phyloP scores from a whole-genome alignment of 2,329 filamentous ascomycete species.

The Colletotrichum liaoningense region DNA sequence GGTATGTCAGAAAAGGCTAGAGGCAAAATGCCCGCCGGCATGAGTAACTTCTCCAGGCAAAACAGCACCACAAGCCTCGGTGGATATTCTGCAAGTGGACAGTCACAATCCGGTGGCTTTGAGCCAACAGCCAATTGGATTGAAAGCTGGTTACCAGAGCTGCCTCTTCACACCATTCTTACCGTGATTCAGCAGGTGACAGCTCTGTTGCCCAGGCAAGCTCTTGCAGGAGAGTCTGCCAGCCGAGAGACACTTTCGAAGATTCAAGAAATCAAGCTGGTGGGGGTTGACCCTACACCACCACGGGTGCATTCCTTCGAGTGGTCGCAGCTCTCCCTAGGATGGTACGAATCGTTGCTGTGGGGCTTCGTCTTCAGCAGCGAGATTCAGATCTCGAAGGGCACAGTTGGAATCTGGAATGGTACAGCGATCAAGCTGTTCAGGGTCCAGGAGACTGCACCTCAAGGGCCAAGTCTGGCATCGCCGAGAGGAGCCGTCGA shows the following conservation, averaged over 20 bases:
- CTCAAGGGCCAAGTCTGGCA: constrained; percentile 82
- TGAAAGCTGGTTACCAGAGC: constrained; percentile 91
- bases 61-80: constrained; percentile 88
- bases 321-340: constrained; percentile 89
- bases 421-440: constrained; percentile 90
- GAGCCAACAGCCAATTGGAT: constrained; percentile 88
- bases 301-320: constrained; percentile 90
- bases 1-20: constrained; percentile 98
- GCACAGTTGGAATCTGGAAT: constrained; percentile 94
- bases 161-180: constrained; percentile 88
- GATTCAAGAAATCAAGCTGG: constrained; percentile 71
- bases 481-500: constrained; percentile 92
- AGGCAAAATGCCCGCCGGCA: constrained; percentile 91
- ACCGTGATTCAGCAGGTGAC: constrained; percentile 77
- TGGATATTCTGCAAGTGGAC: constrained; percentile 69
- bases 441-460: constrained; percentile 85
- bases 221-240: constrained; percentile 55
- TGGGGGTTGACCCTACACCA: constrained; percentile 79
- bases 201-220: constrained; percentile 65
- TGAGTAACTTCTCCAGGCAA: constrained; percentile 86
- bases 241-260: constrained; percentile 60
- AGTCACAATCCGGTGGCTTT: constrained; percentile 72
- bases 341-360: constrained; percentile 95
- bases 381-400: constrained; percentile 88
- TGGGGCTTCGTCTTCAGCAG: constrained; percentile 94